A percentile compares a stretch with the other conserved stretches of the same genome.
Evolutionary conservation across 2,329 filamentous ascomycete species (phyloP).

Genomic region (Apiospora phragmitis): DNA sequence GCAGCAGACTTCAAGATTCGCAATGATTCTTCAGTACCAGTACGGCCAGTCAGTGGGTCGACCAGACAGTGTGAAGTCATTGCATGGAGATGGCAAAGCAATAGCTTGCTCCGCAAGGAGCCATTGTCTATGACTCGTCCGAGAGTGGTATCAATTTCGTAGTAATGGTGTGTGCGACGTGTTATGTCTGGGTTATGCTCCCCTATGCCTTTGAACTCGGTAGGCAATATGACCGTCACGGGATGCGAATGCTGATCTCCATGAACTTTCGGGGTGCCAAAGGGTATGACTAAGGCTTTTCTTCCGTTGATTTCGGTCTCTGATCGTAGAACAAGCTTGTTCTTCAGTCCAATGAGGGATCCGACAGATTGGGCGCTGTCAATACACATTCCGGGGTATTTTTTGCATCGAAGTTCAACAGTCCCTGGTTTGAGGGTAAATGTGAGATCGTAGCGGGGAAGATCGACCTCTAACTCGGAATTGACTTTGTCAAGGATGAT

Average conservation of each 20-base stretch:
- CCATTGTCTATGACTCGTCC: constrained; percentile 51
- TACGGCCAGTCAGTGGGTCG: constrained; percentile 47
- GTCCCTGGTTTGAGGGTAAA: constrained; percentile 40
- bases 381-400: constrained; percentile 51
- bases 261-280: constrained; percentile 14
- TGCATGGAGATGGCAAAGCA: constrained; percentile 54
- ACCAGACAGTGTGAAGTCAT: constrained; percentile 53
- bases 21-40: constrained; percentile 56
- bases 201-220: constrained; percentile 31
- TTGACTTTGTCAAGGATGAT: background rate
- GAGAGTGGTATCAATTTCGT: constrained; percentile 48
- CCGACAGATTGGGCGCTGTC: constrained; percentile 46
- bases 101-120: constrained; percentile 51
- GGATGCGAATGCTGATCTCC: constrained; percentile 38
- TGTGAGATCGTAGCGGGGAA: constrained; percentile 32
- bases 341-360: constrained; percentile 49
- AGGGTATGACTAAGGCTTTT: constrained; percentile 27
- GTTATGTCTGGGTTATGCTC: background rate
- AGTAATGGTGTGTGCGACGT: constrained; percentile 26
- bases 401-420: constrained; percentile 40
- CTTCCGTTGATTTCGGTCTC: background rate
- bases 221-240: constrained; percentile 29
- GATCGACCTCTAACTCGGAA: background rate
- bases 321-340: constrained; percentile 42
- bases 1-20: constrained; percentile 48